Base-by-base conservation (phyloP, 768 basidiomycete genomes). In the Cystobasidium tubakii region DNA sequence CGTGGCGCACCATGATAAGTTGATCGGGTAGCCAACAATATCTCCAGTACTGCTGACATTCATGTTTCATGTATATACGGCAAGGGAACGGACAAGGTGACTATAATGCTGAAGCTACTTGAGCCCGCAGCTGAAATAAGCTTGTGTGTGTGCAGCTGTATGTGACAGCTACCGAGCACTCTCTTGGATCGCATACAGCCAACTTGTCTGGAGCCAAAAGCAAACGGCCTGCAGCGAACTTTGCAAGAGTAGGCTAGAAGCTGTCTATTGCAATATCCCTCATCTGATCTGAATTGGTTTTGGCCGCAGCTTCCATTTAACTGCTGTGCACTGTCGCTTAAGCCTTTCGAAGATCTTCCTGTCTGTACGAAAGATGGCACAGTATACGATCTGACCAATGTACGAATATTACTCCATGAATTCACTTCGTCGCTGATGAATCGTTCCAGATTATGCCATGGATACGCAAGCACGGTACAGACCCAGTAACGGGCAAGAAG, bases 401-500 rank as follows among this genome's bases (percentile, higher is more conserved):
- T 73, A 62, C 15, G 70, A 42, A 21, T 25, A 15, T 67, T 39
- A 9, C 34, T 60, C 3, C 23, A 23, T 53, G 27, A 12, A 39
- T 7, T 36, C 63, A 39, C 15, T n/a, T 42, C 34, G 13, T 63
- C 21, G 13, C 23, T 34, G 62, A 63, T 31, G 27, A 31, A 7
- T 6, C 13, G 9, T n/a, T 76, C 1, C 71, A 77, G 53, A 78
- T 79, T 74, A 78, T 78, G n/a, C 77, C 77, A 7, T 79, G 66
- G 75, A 34, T 79, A 15, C 66, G 76, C 54, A 77, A 76, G 44
- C 75, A 77, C 42, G 77, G 78, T 3, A 79, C 75, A 78, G 83
- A 83, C 75, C 83, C 83, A 0, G 82, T 83, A n/a, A 82, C 83
- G 0, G 83, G 83, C 1, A 80, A 81, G 55, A 81, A 82, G 21